A percentile compares a stretch with the other conserved stretches of the same genome.
These are phyloP conservation scores for Leishmania mexicana DNA, from an alignment of 208 protist genomes.

Conservation along the genomic window DNA sequence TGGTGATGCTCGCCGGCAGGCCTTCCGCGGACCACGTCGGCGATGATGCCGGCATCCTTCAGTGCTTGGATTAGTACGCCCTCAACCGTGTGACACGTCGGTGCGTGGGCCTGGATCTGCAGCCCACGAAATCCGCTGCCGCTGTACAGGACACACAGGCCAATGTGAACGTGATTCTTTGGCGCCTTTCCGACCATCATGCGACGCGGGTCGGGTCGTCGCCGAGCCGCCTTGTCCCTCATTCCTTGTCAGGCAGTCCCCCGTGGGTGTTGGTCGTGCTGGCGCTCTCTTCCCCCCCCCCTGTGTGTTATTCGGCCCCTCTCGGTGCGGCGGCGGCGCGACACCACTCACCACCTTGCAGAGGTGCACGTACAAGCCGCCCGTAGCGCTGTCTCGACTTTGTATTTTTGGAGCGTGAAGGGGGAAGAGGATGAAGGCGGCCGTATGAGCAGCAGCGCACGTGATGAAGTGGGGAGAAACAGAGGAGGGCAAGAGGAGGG, in stretches of 20 bases:
- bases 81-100: constrained; percentile 82
- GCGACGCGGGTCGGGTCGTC: constrained; percentile 36
- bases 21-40: constrained; percentile 40
- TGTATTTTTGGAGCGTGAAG: background rate
- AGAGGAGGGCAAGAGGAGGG: background rate
- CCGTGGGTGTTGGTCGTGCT: background rate
- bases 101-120: constrained; percentile 79
- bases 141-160: constrained; percentile 69
- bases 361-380: background rate
- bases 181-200: constrained; percentile 52
- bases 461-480: background rate
- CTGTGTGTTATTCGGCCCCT: background rate
- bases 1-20: constrained; percentile 48
- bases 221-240: constrained; percentile 20
- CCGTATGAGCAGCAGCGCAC: background rate
- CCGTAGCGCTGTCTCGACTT: background rate
- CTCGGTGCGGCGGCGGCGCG: background rate
- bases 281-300: background rate
- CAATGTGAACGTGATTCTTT: constrained; percentile 61
- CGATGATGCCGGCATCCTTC: constrained; percentile 62
- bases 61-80: constrained; percentile 78
- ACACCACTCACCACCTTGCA: background rate
- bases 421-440: background rate
- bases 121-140: constrained; percentile 73
- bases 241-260: background rate